Base-by-base conservation (phyloP, 306 rosid genomes). In the Medicago lupulina region DNA sequence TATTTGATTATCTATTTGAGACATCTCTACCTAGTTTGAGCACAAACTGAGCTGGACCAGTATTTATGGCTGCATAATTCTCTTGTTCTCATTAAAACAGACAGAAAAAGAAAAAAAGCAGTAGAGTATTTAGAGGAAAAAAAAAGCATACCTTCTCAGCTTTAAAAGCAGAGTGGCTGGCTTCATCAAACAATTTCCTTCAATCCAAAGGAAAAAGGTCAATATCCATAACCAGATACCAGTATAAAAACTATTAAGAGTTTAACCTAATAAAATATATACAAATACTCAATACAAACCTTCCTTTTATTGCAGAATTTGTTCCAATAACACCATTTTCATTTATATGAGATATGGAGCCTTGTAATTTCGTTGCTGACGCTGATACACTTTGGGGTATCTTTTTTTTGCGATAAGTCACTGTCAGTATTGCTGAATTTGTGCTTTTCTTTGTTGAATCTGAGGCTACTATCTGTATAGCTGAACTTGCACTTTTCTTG, bases 101-200 rank as follows among this genome's bases (percentile, higher is more conserved):
- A 19, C 7, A 18, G 10, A 5, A 16, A 40, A 40, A 59, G 55
- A 61, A n/a, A 59, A 59, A 68, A 15, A 18, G 72, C 50, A 68
- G 64, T 17, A 65, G 23, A 71, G 31, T 65, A 68, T 46, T 11
- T 41, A 49, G 78, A 8, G 4, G 28, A 62, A 54, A 59, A 17
- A 19, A 61, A 73, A 50, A 70, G 7, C 5, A 65, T 89, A 95
- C 99, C 97, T 90, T 86, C 75, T 85, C 76, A 19, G 77, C 80
- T 84, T 78, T 85, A 57, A 87, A 55, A 74, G 71, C 74, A 79
- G 68, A 79, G 23, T 75, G 81, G 67, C 71, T 67, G 58, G 73
- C 86, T 62, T 87, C 87, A 46, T 69, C 93, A 86, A 89, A 89
- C 83, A 87, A 81, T 84, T 86, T 95, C 92, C 99, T 95, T 81